These are phyloP conservation scores for Neurospora sp. DNA, from an alignment of 495 filamentous ascomycete genomes.

Conservation along the genomic window DNA sequence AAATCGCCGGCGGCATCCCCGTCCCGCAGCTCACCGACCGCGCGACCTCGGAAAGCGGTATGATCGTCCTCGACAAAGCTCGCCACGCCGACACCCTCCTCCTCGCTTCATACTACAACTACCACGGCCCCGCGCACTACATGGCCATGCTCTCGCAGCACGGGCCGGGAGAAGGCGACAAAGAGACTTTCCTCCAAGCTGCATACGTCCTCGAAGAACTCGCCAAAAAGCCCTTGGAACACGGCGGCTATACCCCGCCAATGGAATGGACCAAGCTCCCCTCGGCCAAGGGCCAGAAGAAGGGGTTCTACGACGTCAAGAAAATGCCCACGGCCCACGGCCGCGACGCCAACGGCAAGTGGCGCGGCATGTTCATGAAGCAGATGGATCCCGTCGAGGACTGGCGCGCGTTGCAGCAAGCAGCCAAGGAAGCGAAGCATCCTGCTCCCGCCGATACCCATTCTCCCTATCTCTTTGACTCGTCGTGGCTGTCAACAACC, in stretches of 20 bases:
- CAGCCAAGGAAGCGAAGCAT: slow-evolving; percentile 1
- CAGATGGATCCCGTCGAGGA: slow-evolving; percentile 19
- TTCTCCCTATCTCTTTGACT: slow-evolving; percentile 1
- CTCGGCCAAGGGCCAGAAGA: slow-evolving; percentile 3
- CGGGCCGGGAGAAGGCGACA: slow-evolving; percentile 50
- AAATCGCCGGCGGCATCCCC: slow-evolving; percentile 33
- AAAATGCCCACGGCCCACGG: slow-evolving; percentile 4
- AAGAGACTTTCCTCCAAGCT: slow-evolving; percentile 53
- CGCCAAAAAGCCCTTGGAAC: background rate
- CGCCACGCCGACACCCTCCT: slow-evolving; percentile 42
- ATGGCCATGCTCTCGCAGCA: slow-evolving; percentile 49
- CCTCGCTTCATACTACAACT: slow-evolving; percentile 54
- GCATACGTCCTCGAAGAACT: slow-evolving; percentile 38
- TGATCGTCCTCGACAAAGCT: slow-evolving; percentile 46
- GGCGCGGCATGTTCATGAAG: slow-evolving; percentile 12
- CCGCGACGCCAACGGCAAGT: slow-evolving; percentile 4
- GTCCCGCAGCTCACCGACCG: slow-evolving; percentile 29
- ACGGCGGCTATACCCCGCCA: slow-evolving; percentile 1
- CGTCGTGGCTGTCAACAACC: background rate
- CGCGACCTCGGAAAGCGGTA: slow-evolving; percentile 43
- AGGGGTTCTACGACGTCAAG: slow-evolving; percentile 40
- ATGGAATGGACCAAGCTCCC: slow-evolving; percentile 5
- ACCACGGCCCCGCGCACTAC: slow-evolving; percentile 48
- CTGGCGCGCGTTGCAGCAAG: slow-evolving; percentile 11
- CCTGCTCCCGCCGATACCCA: background rate